Evolutionary conservation across 768 basidiomycete species (phyloP).

Genomic region (Agaricus bisporus): DNA sequence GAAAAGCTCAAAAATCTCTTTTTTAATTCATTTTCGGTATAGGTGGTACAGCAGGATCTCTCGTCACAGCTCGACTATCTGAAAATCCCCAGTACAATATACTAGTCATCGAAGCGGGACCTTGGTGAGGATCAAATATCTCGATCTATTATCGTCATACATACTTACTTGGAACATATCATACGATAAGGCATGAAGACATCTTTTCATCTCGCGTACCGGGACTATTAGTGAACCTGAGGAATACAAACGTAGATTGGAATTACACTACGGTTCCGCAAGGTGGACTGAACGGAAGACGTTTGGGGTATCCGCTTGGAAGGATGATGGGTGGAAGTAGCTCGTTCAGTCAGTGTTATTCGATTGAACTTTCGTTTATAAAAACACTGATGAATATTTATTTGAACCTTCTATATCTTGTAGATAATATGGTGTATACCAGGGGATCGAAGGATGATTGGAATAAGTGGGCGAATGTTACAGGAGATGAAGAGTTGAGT

Average conservation of each 20-base stretch:
- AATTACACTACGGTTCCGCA: constrained; percentile 13
- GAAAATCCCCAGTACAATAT: background rate
- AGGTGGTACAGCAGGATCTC: background rate
- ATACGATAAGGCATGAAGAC: too few species aligned
- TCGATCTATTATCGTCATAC: too few species aligned
- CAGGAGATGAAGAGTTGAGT: constrained; percentile 24
- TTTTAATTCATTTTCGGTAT: too few species aligned
- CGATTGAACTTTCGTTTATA: too few species aligned
- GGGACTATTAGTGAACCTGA: background rate
- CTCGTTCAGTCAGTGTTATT: background rate
- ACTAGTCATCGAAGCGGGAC: background rate
- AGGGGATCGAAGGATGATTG: constrained; percentile 13
- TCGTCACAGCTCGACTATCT: background rate
- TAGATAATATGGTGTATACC: constrained; percentile 11
- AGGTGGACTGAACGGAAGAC: constrained; percentile 8
- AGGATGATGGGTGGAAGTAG: constrained; percentile 10
- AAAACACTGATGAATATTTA: too few species aligned
- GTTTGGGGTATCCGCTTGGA: constrained; percentile 1
- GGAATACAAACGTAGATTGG: constrained; percentile 12
- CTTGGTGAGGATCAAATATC: background rate
- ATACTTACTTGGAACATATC: too few species aligned
- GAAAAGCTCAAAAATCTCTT: too few species aligned
- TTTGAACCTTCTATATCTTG: too few species aligned
- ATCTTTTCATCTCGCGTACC: background rate
- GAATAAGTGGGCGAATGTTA: constrained; percentile 20